Conservation (phyloP, 257 asterid species). For the Cinchona pubescens region DNA sequence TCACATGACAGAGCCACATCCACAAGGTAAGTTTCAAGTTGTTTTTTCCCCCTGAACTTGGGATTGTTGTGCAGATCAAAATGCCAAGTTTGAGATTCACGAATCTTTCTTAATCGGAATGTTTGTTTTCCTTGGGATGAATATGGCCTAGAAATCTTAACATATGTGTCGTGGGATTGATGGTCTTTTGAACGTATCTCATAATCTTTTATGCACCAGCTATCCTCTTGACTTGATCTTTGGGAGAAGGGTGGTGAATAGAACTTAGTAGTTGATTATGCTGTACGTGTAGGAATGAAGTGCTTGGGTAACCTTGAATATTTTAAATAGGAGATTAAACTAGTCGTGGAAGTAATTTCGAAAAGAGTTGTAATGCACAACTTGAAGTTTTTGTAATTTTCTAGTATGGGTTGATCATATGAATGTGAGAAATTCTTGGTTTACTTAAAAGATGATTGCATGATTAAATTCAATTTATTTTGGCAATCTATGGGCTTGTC, state of each 20-base stretch:
- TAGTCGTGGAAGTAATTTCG: not conserved
- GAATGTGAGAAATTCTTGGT: not conserved
- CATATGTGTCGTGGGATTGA: not conserved
- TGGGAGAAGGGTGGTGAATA: not conserved
- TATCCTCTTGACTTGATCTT: not conserved
- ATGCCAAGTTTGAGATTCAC: not conserved
- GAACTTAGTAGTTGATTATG: not conserved
- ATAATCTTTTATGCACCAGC: not conserved
- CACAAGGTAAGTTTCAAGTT: slow-evolving; percentile 54
- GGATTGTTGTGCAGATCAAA: not conserved
- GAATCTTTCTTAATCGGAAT: not conserved
- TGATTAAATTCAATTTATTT: not conserved
- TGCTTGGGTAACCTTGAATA: slow-evolving; percentile 1
- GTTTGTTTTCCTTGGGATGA: not conserved
- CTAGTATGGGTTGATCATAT: not conserved
- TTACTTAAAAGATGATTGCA: not conserved
- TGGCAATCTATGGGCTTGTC: not conserved
- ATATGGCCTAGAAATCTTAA: not conserved
- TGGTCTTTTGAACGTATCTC: not conserved
- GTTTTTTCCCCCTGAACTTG: slow-evolving; percentile 4
- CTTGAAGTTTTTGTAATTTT: not conserved
- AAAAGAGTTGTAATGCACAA: not conserved
- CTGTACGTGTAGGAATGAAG: slow-evolving; percentile 3
- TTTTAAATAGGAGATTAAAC: not conserved
- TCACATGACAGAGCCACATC: slow-evolving; percentile 99